A percentile compares a stretch with the other conserved stretches of the same genome.
phyloP scores from a whole-genome alignment of 495 filamentous ascomycete species.

The Copromyces sp. region DNA sequence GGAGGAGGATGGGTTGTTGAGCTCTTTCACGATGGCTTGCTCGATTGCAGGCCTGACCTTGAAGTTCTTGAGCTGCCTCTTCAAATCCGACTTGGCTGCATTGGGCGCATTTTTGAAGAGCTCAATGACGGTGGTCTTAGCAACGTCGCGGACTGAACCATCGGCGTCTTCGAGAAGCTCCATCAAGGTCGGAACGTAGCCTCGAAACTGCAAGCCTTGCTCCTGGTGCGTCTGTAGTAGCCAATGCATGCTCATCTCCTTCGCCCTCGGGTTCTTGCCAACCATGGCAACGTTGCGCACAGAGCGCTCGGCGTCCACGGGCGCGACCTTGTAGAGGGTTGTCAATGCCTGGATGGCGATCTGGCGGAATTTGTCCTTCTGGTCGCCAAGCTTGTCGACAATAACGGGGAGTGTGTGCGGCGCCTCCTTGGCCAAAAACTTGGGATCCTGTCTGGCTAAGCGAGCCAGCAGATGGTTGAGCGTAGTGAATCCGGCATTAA shows the following conservation, averaged over 20 bases:
- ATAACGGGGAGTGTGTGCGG: constrained; percentile 59
- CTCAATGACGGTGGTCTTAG: constrained; percentile 71
- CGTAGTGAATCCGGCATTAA: constrained; percentile 70
- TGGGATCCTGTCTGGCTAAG: constrained; percentile 69
- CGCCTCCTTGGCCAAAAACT: constrained; percentile 53
- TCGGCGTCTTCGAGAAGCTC: constrained; percentile 84
- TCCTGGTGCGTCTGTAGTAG: constrained; percentile 72
- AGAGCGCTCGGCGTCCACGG: constrained; percentile 63
- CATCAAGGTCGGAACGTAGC: constrained; percentile 73
- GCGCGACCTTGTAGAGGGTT: constrained; percentile 59
- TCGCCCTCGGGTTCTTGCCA: constrained; percentile 70
- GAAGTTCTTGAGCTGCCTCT: constrained; percentile 65
- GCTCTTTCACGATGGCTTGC: constrained; percentile 61
- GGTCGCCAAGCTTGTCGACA: constrained; percentile 79
- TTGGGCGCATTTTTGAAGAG: constrained; percentile 79
- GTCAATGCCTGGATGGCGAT: constrained; percentile 62
- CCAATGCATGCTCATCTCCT: constrained; percentile 78
- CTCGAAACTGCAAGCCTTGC: constrained; percentile 64
- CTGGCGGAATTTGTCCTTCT: constrained; percentile 67
- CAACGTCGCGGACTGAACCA: constrained; percentile 68
- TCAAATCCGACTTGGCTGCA: constrained; percentile 76
- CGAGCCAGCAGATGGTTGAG: constrained; percentile 78
- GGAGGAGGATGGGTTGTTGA: constrained; percentile 48
- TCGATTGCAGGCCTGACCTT: constrained; percentile 80
- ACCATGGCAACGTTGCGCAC: constrained; percentile 69